Conservation (phyloP, 2,329 filamentous ascomycete species). For the Myriosclerotinia curreyana region DNA sequence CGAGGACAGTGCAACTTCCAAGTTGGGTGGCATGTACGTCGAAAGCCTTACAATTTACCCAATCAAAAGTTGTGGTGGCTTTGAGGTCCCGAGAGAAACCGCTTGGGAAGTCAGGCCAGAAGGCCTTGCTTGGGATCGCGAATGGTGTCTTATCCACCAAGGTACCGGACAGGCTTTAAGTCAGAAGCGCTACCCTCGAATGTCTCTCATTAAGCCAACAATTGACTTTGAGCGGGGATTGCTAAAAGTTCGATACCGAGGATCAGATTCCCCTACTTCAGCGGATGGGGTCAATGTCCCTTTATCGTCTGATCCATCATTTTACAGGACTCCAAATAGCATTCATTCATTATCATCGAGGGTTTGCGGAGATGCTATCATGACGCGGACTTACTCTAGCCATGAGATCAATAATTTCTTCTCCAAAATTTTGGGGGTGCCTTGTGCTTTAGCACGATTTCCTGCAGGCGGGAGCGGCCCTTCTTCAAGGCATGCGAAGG, state of each 20-base stretch:
- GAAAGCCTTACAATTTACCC: conserved; percentile 75
- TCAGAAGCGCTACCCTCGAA: conserved; percentile 83
- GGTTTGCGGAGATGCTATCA: conserved; percentile 80
- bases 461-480: conserved; percentile 61
- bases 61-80: conserved; percentile 90
- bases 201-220: conserved; percentile 76
- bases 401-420: conserved; percentile 71
- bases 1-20: background rate
- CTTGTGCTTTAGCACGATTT: conserved; percentile 82
- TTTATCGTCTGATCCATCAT: conserved; percentile 62
- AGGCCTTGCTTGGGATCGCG: conserved; percentile 88
- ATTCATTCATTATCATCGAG: conserved; percentile 53
- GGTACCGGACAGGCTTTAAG: conserved; percentile 81
- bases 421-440: conserved; percentile 67
- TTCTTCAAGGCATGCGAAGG: conserved; percentile 67
- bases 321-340: conserved; percentile 47
- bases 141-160: conserved; percentile 91
- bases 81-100: conserved; percentile 59
- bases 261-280: conserved; percentile 31
- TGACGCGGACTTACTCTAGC: conserved; percentile 67
- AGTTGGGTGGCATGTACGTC: conserved; percentile 45
- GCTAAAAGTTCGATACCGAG: conserved; percentile 58
- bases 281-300: conserved; percentile 52
- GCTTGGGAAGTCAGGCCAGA: conserved; percentile 77
- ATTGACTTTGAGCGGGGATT: conserved; percentile 68